These are phyloP conservation scores for Apiospora hydei DNA, from an alignment of 2,329 filamentous ascomycete species.

Conservation along the genomic window DNA sequence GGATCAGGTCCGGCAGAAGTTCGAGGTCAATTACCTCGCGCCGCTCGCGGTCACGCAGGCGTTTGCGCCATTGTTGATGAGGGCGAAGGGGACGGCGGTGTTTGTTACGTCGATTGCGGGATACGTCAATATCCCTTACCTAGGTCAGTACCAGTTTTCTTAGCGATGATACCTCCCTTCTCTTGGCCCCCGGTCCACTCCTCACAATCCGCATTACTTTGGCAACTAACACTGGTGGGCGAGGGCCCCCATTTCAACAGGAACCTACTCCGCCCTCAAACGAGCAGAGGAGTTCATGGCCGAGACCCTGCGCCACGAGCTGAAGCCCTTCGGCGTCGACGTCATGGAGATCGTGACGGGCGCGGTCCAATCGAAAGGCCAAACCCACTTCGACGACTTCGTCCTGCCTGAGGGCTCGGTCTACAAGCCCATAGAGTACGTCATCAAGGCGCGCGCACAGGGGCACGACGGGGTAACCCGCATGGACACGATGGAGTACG, in stretches of 20 bases:
- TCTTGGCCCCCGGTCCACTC: too few relatives aligned
- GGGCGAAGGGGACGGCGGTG: not conserved
- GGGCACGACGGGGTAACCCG: constrained; percentile 34
- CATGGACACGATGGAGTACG: constrained; percentile 37
- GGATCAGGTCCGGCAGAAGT: not conserved
- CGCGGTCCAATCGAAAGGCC: constrained; percentile 36
- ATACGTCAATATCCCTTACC: constrained; percentile 14
- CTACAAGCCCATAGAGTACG: constrained; percentile 36
- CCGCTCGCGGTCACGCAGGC: constrained; percentile 17
- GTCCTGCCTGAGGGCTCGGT: constrained; percentile 33
- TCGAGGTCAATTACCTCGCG: not conserved
- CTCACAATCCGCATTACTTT: too few relatives aligned
- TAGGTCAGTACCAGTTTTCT: not conserved
- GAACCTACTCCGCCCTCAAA: constrained; percentile 36
- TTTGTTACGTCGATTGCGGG: constrained; percentile 32
- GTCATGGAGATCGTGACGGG: constrained; percentile 40
- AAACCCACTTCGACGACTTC: constrained; percentile 38
- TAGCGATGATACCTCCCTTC: not conserved
- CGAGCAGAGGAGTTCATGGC: constrained; percentile 35
- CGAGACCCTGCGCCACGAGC: constrained; percentile 38
- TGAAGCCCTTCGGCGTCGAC: constrained; percentile 38
- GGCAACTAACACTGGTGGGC: too few relatives aligned
- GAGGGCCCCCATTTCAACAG: not conserved
- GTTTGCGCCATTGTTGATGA: constrained; percentile 13
- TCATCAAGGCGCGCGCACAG: constrained; percentile 33